Base-by-base conservation (phyloP, 306 rosid genomes). In the Carpinus viminea region DNA sequence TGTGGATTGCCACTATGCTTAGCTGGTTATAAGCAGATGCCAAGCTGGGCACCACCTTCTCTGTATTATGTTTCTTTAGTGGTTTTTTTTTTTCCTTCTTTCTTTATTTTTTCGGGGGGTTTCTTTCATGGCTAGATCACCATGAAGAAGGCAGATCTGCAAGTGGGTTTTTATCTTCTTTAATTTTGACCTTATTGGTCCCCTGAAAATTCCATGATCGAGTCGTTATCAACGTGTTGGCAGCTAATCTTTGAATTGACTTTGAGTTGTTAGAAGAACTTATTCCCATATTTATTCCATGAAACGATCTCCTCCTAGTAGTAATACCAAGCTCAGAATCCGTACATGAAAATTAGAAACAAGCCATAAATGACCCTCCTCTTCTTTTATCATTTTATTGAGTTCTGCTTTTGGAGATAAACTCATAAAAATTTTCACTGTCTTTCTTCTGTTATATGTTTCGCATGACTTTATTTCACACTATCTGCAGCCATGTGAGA, bases 21-120 rank as follows among this genome's bases (percentile, higher is more conserved):
- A 36, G 86, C 73, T 83, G 86, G 80, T 74, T 55, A 78, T 46
- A 65, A 51, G 65, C 79, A 86, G 91, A 82, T 83, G 91, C 79
- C 74, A 20, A 70, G 88, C 68, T 70, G 75, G 77, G 72, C 50
- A 70, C 74, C 70, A 72, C 65, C 74, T 74, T 54, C 38, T 74
- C 68, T 80, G 43, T 20, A 60, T 78, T 78, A 79, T 81, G 89
- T 76, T 76, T 73, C 83, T 75, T 56, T 86, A 78, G 16, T 54
- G 12, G 76, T 53, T 60, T 55, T 47, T 75, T 81, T 74, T 77
- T 26, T 73, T 53, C 64, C 68, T 46, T 57, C 26, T 13, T 0
- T 24, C 61, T 1, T 15, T 76, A 80, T 79, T 21, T 8, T 18
- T 10, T 41, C 9, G 0, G 11, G 13, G 51, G 51, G 51, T 47